Base-by-base conservation (phyloP, 2,329 filamentous ascomycete species). In the Ascochyta koolunga region DNA sequence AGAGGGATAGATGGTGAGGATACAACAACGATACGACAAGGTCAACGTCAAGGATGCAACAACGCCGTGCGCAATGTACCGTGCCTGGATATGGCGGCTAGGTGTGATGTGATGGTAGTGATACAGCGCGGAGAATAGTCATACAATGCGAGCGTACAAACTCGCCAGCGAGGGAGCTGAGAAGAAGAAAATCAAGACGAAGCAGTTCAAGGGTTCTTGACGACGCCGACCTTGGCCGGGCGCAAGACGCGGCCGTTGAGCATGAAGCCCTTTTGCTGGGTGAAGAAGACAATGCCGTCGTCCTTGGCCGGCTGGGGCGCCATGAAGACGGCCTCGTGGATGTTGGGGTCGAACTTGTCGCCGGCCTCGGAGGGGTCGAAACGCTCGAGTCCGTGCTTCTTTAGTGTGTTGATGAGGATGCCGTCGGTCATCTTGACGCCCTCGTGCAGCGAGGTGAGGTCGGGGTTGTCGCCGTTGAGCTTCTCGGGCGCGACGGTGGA, bases 311-410 rank as follows among this genome's bases (percentile, higher is more conserved):
- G 84, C 80, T 91, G 86, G 37, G 92, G 91, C 9, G 91, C 87
- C 88, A 96, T 93, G 79, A 98, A 98, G 19, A 91, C 95, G 32
- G 95, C 95, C 82, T 99, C 95, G 76, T 98, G 95, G 77, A 90
- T 84, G 78, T 97, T 97, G 63, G 95, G 93, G 80, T 99, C 89
- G 82, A 99, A 99, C 78, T 91, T 92, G 75, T 95, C 89, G 66
- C 86, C 84, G 61, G 86, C 80, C 31, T 80, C 80, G 51, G 75
- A 77, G 16, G 95, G 93, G 73, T 93, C 87, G 74, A 96, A 91
- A 65, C 93, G 84, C 82, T 96, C 90, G 59, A 99, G 82, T 50
- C 95, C 95, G 77, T 99, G 95, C 83, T 96, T 97, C 80, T 90
- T 87, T 62, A 99, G 83, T 16, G 93, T 96, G 72, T 82, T 82